Percentiles rank a stretch among this genome's conserved stretches.
Conservation (phyloP, 768 basidiomycete species). For the Hypholoma sublateritium region DNA sequence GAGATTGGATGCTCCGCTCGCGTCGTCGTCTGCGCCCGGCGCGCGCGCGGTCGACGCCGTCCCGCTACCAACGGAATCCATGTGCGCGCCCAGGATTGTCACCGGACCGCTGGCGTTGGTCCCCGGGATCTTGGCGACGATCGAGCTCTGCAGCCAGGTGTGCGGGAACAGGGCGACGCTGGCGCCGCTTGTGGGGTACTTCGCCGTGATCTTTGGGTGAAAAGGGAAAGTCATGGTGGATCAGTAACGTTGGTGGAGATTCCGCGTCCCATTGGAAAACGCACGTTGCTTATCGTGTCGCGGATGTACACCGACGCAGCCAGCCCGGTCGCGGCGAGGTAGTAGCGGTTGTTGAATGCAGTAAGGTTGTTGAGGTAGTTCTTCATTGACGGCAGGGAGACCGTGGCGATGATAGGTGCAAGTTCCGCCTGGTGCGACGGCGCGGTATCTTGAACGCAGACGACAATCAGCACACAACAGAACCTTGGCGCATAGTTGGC, state of each 20-base stretch:
- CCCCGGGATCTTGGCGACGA: conserved; percentile 34
- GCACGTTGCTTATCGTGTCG: conserved; percentile 23
- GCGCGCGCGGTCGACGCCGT: conserved; percentile 35
- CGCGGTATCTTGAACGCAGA: conserved; percentile 19
- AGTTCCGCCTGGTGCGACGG: conserved; percentile 26
- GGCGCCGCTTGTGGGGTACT: conserved; percentile 22
- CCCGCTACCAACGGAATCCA: conserved; percentile 36
- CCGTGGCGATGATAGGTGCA: conserved; percentile 18
- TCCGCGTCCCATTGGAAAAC: no score
- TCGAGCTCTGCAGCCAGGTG: conserved; percentile 31
- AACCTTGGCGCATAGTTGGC: no score
- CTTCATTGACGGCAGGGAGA: conserved; percentile 27
- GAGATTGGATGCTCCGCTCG: conserved; percentile 40
- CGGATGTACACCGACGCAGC: conserved; percentile 33
- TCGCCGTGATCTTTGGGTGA: conserved; percentile 21
- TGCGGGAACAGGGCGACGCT: conserved; percentile 27
- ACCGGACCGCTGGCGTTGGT: conserved; percentile 23
- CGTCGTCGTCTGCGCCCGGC: conserved; percentile 50
- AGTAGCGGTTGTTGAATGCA: conserved; percentile 35
- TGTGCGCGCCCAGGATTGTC: conserved; percentile 38
- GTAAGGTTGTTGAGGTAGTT: conserved; percentile 29
- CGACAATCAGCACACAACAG: no score
- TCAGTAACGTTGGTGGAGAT: no score
- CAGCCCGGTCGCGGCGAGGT: conserved; percentile 28
- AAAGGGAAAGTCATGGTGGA: not conserved